phyloP scores from a whole-genome alignment of 441 rosid genomes.

The Aleurites moluccanus region DNA sequence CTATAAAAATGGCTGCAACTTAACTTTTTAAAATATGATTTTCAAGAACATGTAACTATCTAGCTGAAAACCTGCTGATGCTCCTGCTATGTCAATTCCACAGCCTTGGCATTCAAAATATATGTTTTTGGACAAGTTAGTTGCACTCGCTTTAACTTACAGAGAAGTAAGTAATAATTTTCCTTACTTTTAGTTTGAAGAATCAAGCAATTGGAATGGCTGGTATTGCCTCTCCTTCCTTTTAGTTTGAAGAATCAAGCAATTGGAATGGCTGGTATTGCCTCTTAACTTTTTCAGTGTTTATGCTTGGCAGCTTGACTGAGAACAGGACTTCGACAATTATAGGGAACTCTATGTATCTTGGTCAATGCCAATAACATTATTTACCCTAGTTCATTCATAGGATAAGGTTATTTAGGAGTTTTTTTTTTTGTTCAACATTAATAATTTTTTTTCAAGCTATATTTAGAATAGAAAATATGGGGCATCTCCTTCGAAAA shows the following conservation, averaged over 20 bases:
- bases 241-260: not conserved
- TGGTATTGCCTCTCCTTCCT: not conserved
- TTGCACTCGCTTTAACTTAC: slow-evolving; percentile 9
- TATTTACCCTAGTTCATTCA: no score
- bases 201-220: not conserved
- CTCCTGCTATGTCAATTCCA: slow-evolving; percentile 82
- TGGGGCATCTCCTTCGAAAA: no score
- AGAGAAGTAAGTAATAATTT: not conserved
- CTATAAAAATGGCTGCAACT: not conserved
- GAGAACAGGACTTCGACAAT: no score
- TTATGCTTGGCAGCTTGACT: no score
- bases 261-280: not conserved
- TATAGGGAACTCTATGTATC: no score
- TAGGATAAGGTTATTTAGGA: no score
- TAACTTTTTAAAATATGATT: slow-evolving; percentile 18
- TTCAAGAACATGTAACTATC: slow-evolving; percentile 57
- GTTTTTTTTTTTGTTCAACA: no score
- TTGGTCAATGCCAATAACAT: no score
- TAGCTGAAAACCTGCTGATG: slow-evolving; percentile 53
- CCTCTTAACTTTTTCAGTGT: no score
- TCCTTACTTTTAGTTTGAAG: not conserved
- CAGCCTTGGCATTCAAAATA: slow-evolving; percentile 69
- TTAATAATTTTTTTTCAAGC: no score
- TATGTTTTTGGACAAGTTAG: slow-evolving; percentile 66
- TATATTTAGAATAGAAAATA: no score